A percentile compares a stretch with the other conserved stretches of the same genome.
Conservation (phyloP, 345 rosid species). For the Excoecaria cochinchinensis region DNA sequence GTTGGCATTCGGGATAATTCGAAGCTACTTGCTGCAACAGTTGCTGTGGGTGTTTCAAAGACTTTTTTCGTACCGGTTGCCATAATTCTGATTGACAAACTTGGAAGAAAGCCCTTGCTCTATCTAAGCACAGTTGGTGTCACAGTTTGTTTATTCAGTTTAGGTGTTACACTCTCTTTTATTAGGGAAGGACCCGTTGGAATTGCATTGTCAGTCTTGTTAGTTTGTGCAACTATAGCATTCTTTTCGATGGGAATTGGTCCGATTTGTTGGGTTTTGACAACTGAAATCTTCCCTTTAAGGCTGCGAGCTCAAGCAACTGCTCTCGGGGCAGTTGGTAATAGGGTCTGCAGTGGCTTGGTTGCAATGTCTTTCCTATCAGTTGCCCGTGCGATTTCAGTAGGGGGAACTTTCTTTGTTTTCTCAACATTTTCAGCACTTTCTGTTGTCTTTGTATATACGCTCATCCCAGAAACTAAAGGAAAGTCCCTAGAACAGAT, state of each 20-base stretch:
- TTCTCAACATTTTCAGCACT: slow-evolving; percentile 63
- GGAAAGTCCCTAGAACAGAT: slow-evolving; percentile 84
- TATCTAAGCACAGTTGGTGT: slow-evolving; percentile 81
- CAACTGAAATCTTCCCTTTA: slow-evolving; percentile 77
- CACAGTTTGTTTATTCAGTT: slow-evolving; percentile 62
- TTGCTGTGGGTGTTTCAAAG: slow-evolving; percentile 73
- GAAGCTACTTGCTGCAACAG: slow-evolving; percentile 67
- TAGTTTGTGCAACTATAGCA: slow-evolving; percentile 70
- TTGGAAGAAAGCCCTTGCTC: slow-evolving; percentile 77
- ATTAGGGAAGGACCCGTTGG: slow-evolving; percentile 46
- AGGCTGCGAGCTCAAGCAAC: slow-evolving; percentile 78
- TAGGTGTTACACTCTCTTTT: slow-evolving; percentile 55
- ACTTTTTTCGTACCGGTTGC: slow-evolving; percentile 64
- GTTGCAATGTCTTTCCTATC: slow-evolving; percentile 85
- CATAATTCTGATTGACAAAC: slow-evolving; percentile 57
- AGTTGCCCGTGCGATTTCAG: slow-evolving; percentile 51
- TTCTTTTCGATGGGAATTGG: slow-evolving; percentile 85
- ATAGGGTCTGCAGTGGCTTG: slow-evolving; percentile 71
- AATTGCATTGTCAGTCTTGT: slow-evolving; percentile 45
- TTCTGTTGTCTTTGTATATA: slow-evolving; percentile 58
- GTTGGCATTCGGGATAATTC: slow-evolving; percentile 63
- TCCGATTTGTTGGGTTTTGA: slow-evolving; percentile 79
- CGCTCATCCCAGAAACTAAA: slow-evolving; percentile 68
- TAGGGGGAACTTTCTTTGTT: slow-evolving; percentile 62
- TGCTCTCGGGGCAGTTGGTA: slow-evolving; percentile 76